A percentile compares a stretch with the other conserved stretches of the same genome.
These are phyloP conservation scores for Populus pruinosa DNA, from an alignment of 345 rosid genomes.

Conservation along the genomic window DNA sequence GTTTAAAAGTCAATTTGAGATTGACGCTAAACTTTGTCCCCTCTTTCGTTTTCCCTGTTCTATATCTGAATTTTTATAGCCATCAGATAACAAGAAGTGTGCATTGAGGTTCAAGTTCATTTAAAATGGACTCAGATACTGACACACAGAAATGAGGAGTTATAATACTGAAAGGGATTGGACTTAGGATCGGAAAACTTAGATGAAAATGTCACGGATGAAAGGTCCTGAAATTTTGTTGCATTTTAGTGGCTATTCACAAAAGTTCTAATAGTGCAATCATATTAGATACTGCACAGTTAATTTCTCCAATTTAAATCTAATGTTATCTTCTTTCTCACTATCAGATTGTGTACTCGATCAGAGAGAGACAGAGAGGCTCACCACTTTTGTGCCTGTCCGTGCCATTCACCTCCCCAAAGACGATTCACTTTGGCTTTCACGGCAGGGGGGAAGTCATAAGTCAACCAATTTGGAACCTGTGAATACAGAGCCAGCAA, in stretches of 20 bases:
- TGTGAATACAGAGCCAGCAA: slow-evolving; percentile 28
- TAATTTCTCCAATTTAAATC: neutral
- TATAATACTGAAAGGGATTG: neutral
- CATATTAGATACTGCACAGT: neutral
- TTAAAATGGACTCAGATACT: neutral
- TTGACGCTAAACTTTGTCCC: too few species aligned
- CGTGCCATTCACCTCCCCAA: slow-evolving; percentile 99
- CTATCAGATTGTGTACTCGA: neutral
- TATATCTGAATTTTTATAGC: neutral
- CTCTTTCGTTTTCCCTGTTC: too few species aligned
- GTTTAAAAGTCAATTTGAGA: too few species aligned
- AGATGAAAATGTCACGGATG: neutral
- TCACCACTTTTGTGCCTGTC: slow-evolving; percentile 95
- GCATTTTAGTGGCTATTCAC: neutral
- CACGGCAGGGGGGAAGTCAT: slow-evolving; percentile 88
- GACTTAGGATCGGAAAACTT: neutral
- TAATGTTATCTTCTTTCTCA: neutral
- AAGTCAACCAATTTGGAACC: slow-evolving; percentile 95
- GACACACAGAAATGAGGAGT: neutral
- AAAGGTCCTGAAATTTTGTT: neutral
- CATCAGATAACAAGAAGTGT: neutral
- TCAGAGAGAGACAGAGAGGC: slow-evolving; percentile 8
- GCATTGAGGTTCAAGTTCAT: neutral
- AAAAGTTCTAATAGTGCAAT: too few species aligned
- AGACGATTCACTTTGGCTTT: slow-evolving; percentile 95